Evolutionary conservation across 805 yeast species (phyloP), one percentile per base, ranked within the genome.

Genomic region (Peterozyma xylosa): DNA sequence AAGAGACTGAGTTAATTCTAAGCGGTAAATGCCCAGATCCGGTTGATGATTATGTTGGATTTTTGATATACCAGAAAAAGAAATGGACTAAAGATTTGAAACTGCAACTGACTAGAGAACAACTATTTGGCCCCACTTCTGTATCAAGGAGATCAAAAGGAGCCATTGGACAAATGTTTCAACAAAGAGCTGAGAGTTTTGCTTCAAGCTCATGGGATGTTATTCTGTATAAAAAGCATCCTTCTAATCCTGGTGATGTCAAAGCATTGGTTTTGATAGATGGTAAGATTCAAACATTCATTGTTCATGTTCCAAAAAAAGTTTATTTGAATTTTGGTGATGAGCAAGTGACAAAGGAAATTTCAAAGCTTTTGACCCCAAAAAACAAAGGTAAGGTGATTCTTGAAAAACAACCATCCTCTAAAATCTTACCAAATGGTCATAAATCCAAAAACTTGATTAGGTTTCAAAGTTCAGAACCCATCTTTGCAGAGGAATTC

Each of bases 141-240:
- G 37, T 52, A 3, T 63, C 71, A 1, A 76, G 71, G 45, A 68
- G 86, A 50, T 70, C 81, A 13, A 59, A 74, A 0, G 62, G 62
- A 13, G 60, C 76, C 3, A 80, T 91, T 37, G 84, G 89, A 9
- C 74, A 74, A 16, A 73, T 89, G 69, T 68, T 89, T 37, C 74
- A 85, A 42, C 74, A 76, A 41, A 93, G 86, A 53, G 95, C 95
- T 0, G 96, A 84, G 56, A 74, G 71, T 35, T 80, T 83, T 53
- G 84, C 87, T 9, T 82, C 82, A 7, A 71, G 86, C 0, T 75
- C 80, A 30, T 93, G 99, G 99, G 88, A 89, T 49, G 71, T 93
- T 33, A 60, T 93, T 33, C 89, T 88, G 52, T 80, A 86, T 54
- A 75, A 75, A 47, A 53, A 62, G 9, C 80, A 81, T 36, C 68